Conservation (phyloP, 129 eudicot genomes). For the Ambrosia trifida region DNA sequence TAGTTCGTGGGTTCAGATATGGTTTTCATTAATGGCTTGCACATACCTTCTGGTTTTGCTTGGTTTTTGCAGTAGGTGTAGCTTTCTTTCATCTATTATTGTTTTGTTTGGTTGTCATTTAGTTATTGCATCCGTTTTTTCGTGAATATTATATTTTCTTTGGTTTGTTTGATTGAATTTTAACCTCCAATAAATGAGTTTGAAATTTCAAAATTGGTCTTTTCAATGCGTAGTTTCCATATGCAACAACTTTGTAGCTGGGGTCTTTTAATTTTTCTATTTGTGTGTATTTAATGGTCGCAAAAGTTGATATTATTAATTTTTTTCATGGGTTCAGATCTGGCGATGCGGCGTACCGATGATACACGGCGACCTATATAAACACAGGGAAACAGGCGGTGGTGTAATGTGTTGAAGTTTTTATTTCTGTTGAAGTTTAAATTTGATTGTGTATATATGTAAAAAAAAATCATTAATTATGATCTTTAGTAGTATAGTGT, state of each 20-base stretch:
- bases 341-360: no score
- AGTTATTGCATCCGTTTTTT: slow-evolving; percentile 20
- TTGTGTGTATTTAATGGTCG: not conserved
- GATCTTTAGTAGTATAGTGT: no score
- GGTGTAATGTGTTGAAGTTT: no score
- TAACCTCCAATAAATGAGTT: slow-evolving; percentile 24
- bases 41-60: not conserved
- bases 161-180: slow-evolving; percentile 6
- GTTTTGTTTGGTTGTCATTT: not conserved
- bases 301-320: not conserved
- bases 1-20: no score
- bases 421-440: no score
- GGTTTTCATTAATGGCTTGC: slow-evolving; percentile 11
- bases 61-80: slow-evolving; percentile 16
- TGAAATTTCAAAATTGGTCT: not conserved
- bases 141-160: not conserved
- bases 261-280: not conserved
- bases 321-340: no score
- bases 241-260: slow-evolving; percentile 20
- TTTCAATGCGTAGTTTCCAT: slow-evolving; percentile 6
- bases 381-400: no score
- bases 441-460: no score
- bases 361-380: no score
- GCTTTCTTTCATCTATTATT: slow-evolving; percentile 5
- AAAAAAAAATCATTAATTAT: no score